These are phyloP conservation scores for Pichia nakasei DNA, from an alignment of 805 yeast species.

Conservation along the genomic window DNA sequence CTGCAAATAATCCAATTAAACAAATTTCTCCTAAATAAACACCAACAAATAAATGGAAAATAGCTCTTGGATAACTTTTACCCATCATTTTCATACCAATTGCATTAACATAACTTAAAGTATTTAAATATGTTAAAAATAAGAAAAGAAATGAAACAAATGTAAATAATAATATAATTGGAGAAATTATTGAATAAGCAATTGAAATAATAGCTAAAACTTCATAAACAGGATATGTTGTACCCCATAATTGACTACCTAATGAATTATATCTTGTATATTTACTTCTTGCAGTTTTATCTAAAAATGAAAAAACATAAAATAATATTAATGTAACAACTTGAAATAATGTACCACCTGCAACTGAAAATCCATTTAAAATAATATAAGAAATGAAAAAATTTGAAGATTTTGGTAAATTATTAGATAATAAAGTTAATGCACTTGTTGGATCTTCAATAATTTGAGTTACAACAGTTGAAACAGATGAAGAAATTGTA, in stretches of 20 bases:
- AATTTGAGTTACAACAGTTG: conserved; percentile 57
- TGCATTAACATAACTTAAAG: conserved; percentile 58
- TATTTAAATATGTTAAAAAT: conserved; percentile 73
- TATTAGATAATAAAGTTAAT: conserved; percentile 51
- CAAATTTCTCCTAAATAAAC: conserved; percentile 82
- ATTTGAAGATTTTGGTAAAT: conserved; percentile 66
- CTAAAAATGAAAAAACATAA: conserved; percentile 52
- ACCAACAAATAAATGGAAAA: conserved; percentile 84
- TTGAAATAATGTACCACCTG: conserved; percentile 61
- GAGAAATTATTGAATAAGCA: conserved; percentile 68
- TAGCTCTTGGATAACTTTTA: conserved; percentile 74
- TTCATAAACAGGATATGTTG: conserved; percentile 67
- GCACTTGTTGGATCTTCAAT: conserved; percentile 49
- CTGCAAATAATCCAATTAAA: conserved; percentile 75
- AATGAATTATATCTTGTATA: conserved; percentile 49
- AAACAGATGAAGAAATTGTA: conserved; percentile 62
- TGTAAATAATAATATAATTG: conserved; percentile 71
- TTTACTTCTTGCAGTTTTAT: conserved; percentile 59
- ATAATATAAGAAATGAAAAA: conserved; percentile 61
- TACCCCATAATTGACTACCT: conserved; percentile 58
- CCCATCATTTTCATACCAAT: conserved; percentile 76
- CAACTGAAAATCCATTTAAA: conserved; percentile 57
- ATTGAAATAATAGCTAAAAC: conserved; percentile 61
- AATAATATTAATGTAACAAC: conserved; percentile 48
- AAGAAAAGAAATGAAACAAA: conserved; percentile 59